Evolutionary conservation across 1,284 basidiomycete species (phyloP).

Genomic region (Naganishia sp.): DNA sequence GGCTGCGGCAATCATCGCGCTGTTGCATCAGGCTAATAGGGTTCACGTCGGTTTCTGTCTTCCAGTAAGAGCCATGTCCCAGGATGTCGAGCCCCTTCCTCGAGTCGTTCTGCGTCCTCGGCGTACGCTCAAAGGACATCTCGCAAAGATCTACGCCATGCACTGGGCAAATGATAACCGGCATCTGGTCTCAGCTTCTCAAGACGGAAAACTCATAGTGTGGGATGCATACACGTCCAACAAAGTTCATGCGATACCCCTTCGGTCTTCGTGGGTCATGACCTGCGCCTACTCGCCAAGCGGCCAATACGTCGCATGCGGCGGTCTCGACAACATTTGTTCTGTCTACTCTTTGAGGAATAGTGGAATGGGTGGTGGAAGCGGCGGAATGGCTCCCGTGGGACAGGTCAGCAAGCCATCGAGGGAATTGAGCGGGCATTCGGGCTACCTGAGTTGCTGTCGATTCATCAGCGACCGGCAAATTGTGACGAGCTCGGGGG

Average conservation of each 20-base stretch:
- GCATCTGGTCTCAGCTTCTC: slow-evolving; percentile 96
- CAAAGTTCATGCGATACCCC: slow-evolving; percentile 98
- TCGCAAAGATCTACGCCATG: slow-evolving; percentile 99
- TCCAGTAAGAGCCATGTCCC: slow-evolving; percentile 94
- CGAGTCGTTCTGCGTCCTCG: slow-evolving; percentile 94
- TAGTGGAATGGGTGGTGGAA: slow-evolving; percentile 57
- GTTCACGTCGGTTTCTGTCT: neutral
- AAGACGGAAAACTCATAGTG: slow-evolving; percentile 98
- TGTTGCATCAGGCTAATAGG: neutral
- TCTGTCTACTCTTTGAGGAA: slow-evolving; percentile 85
- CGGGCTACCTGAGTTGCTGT: slow-evolving; percentile 96
- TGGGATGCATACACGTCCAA: slow-evolving; percentile 99
- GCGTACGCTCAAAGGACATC: slow-evolving; percentile 90
- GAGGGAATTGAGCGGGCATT: slow-evolving; percentile 92
- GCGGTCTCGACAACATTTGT: slow-evolving; percentile 98
- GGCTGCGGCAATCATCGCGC: slow-evolving; percentile 53
- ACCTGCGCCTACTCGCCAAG: slow-evolving; percentile 98
- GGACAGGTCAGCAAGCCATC: slow-evolving; percentile 58
- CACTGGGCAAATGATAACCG: slow-evolving; percentile 97
- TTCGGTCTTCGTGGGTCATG: slow-evolving; percentile 99
- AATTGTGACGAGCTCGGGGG: slow-evolving; percentile 94
- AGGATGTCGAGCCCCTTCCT: slow-evolving; percentile 90
- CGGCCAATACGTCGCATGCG: slow-evolving; percentile 95
- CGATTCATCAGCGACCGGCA: slow-evolving; percentile 97
- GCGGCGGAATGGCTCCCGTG: slow-evolving; percentile 42